Percentiles rank a stretch among this genome's conserved stretches.
Conservation (phyloP, 768 basidiomycete species). For the Kwoniella heveanensis region DNA sequence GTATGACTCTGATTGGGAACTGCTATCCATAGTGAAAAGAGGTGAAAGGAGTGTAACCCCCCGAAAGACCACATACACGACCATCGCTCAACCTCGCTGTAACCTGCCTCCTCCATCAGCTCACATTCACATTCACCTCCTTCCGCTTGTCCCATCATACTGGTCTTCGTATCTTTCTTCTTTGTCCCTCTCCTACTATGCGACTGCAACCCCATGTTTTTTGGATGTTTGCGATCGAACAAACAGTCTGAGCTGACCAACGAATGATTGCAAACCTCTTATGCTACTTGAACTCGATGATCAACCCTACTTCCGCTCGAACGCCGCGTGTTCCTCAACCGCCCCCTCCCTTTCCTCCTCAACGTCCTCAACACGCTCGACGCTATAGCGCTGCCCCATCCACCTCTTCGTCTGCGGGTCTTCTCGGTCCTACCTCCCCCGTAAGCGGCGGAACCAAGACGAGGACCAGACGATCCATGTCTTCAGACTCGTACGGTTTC, state of each 20-base stretch:
- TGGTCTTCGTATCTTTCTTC: too few relatives aligned
- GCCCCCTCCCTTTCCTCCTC: constrained; percentile 19
- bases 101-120: not conserved
- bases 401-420: constrained; percentile 31
- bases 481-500: constrained; percentile 46
- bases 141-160: not conserved
- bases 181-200: too few relatives aligned
- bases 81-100: not conserved
- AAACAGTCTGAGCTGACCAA: not conserved
- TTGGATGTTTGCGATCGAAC: too few relatives aligned
- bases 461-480: constrained; percentile 43
- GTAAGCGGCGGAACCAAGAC: constrained; percentile 21
- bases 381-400: constrained; percentile 33
- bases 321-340: constrained; percentile 1
- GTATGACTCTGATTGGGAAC: not conserved
- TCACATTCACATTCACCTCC: not conserved
- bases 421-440: constrained; percentile 34
- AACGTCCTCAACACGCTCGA: constrained; percentile 13
- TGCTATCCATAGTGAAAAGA: not conserved
- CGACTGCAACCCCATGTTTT: too few relatives aligned
- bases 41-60: not conserved
- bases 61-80: not conserved
- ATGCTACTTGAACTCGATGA: not conserved
- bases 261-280: not conserved
- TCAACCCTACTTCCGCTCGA: not conserved